These are phyloP conservation scores for Fusarium sp. DNA, from an alignment of 2,329 filamentous ascomycete species.

Conservation along the genomic window DNA sequence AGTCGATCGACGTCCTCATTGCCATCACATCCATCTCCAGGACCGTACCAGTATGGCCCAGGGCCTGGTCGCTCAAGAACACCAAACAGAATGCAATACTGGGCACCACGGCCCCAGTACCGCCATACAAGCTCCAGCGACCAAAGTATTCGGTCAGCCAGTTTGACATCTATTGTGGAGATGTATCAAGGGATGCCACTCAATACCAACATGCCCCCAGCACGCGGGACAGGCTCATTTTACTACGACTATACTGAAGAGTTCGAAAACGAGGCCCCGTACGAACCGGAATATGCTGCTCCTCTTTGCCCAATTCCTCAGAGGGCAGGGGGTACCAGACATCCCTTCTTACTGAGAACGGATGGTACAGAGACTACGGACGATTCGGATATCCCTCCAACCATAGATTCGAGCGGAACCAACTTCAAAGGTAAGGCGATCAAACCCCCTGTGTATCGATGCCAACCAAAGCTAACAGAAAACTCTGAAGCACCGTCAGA, in stretches of 20 bases:
- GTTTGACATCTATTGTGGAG: conserved; percentile 63
- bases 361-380: conserved; percentile 29
- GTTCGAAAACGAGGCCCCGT: conserved; percentile 54
- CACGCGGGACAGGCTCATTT: conserved; percentile 52
- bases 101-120: conserved; percentile 46
- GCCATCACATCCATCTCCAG: conserved; percentile 47
- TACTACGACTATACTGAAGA: conserved; percentile 68
- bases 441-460: not conserved
- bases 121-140: conserved; percentile 52
- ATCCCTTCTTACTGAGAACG: conserved; percentile 45
- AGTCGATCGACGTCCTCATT: conserved; percentile 58
- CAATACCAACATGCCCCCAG: conserved; percentile 44
- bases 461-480: not conserved
- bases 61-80: conserved; percentile 49
- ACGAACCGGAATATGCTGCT: conserved; percentile 20
- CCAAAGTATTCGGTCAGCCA: conserved; percentile 57
- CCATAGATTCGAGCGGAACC: not conserved
- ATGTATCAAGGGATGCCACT: conserved; percentile 55
- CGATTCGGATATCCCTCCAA: not conserved
- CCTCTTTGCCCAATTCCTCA: conserved; percentile 50
- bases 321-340: conserved; percentile 39
- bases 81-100: conserved; percentile 50
- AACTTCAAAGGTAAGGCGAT: conserved; percentile 3
- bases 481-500: not conserved
- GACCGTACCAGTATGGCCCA: conserved; percentile 36